These are phyloP conservation scores for Eutypella sp. DNA, from an alignment of 2,329 filamentous ascomycete species.

Conservation along the genomic window DNA sequence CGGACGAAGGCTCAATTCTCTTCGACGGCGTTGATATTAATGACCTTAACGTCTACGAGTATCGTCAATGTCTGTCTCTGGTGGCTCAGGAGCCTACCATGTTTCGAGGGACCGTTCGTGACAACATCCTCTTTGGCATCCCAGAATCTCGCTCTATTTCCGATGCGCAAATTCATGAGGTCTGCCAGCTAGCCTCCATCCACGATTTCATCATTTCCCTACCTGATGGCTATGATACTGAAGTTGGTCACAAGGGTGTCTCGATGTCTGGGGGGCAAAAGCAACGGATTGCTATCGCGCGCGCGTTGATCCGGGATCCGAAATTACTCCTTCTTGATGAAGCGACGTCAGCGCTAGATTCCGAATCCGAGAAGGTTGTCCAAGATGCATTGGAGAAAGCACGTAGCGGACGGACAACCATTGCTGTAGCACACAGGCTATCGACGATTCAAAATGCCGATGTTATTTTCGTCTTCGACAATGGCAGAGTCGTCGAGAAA, in stretches of 20 bases:
- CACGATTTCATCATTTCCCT: conserved; percentile 63
- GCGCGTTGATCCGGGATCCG: conserved; percentile 59
- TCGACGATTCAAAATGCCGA: conserved; percentile 71
- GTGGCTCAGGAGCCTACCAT: conserved; percentile 69
- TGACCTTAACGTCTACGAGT: conserved; percentile 51
- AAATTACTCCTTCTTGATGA: conserved; percentile 63
- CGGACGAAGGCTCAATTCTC: conserved; percentile 56
- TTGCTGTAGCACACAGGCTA: conserved; percentile 70
- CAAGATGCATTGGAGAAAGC: conserved; percentile 61
- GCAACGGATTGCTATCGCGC: conserved; percentile 62
- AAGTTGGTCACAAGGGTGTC: conserved; percentile 59
- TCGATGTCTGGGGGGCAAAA: conserved; percentile 63
- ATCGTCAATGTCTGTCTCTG: conserved; percentile 58
- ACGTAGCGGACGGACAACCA: conserved; percentile 53
- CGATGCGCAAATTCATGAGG: conserved; percentile 43
- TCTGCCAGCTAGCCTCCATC: conserved; percentile 55
- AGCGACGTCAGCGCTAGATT: conserved; percentile 62
- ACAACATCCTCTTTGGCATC: conserved; percentile 63
- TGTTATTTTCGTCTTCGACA: conserved; percentile 67
- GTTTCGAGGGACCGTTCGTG: conserved; percentile 55
- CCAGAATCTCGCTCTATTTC: conserved; percentile 42
- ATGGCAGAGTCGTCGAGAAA: conserved; percentile 50
- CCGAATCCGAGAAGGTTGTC: conserved; percentile 43
- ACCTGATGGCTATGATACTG: conserved; percentile 60
- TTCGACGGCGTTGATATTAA: conserved; percentile 55